A percentile compares a stretch with the other conserved stretches of the same genome.
Conservation (phyloP, 2,329 filamentous ascomycete genomes). For the Trichophyton simii region DNA sequence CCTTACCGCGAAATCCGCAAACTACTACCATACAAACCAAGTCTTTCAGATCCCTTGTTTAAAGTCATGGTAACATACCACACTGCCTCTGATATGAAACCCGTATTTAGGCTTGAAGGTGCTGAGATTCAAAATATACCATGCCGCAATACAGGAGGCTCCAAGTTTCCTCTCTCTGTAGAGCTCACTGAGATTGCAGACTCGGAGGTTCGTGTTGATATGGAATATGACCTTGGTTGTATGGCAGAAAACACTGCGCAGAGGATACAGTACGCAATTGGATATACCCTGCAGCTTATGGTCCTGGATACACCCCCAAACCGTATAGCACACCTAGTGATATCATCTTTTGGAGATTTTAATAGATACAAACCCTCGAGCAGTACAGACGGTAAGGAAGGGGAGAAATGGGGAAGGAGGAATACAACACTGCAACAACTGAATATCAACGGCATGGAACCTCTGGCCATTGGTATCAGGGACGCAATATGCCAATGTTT, state of each 20-base stretch:
- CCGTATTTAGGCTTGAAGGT: not conserved
- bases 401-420: not conserved
- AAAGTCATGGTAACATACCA: conserved; percentile 5
- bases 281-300: not conserved
- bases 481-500: not conserved
- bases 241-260: not conserved
- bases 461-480: not conserved
- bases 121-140: not conserved
- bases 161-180: not conserved
- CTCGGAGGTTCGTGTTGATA: not conserved
- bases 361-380: not conserved
- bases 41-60: not conserved
- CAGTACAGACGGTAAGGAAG: not conserved
- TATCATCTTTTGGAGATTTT: not conserved
- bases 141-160: not conserved
- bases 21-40: conserved; percentile 5
- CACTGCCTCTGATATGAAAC: not conserved
- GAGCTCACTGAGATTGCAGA: not conserved
- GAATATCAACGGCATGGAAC: not conserved
- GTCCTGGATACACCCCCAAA: not conserved
- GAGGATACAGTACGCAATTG: not conserved
- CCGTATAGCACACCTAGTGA: not conserved
- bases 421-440: not conserved
- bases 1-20: not conserved
- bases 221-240: not conserved